These are phyloP conservation scores for Aspergillus sergii DNA, from an alignment of 2,329 filamentous ascomycete genomes.

Conservation along the genomic window DNA sequence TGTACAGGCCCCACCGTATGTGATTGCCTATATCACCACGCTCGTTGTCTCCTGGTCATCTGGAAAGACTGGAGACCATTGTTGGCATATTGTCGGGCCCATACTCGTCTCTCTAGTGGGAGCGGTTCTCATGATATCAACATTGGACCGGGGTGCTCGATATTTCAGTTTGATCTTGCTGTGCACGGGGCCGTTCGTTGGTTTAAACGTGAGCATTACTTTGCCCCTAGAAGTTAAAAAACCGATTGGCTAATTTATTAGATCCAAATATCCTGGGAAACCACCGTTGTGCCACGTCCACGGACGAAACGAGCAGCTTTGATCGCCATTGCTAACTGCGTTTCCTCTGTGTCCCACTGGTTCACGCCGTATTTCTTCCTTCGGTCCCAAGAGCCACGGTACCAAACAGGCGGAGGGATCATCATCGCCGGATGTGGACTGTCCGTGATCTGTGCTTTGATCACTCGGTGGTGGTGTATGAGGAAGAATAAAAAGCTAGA, in stretches of 20 bases:
- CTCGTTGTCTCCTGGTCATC: not conserved
- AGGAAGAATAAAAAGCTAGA: not conserved
- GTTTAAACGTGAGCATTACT: not conserved
- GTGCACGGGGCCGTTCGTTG: slow-evolving; percentile 12
- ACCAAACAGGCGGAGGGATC: not conserved
- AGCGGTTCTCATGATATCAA: slow-evolving; percentile 16
- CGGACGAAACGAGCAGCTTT: slow-evolving; percentile 15
- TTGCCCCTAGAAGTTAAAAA: not conserved
- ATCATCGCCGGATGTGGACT: not conserved
- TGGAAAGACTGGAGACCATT: not conserved
- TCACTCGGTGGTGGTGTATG: not conserved
- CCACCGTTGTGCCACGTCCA: slow-evolving; percentile 14
- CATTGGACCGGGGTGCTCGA: slow-evolving; percentile 10
- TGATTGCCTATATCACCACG: not conserved
- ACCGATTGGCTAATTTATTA: not conserved
- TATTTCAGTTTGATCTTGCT: slow-evolving; percentile 16
- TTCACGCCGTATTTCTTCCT: not conserved
- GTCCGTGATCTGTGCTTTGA: not conserved
- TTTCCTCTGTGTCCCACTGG: slow-evolving; percentile 13
- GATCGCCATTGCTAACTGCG: slow-evolving; percentile 16
- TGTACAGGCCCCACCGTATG: not conserved
- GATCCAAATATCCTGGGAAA: slow-evolving; percentile 19
- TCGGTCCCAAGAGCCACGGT: not conserved
- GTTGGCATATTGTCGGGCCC: slow-evolving; percentile 12
- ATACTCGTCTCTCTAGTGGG: slow-evolving; percentile 10